Conservation (phyloP, 106 monocot species). For the Narthecium ossifragum region DNA sequence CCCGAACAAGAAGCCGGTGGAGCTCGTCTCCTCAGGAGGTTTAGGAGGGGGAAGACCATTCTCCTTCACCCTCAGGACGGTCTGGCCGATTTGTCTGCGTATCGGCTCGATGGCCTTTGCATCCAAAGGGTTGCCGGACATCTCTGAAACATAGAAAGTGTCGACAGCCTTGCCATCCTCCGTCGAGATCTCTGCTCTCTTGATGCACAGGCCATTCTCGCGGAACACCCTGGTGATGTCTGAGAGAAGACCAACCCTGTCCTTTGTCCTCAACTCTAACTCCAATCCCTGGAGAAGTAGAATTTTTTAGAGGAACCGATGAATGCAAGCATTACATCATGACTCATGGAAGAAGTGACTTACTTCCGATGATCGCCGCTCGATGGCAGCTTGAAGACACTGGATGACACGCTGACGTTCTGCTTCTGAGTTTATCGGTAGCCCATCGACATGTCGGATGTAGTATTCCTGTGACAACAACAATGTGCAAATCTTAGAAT, state of each 20-base stretch:
- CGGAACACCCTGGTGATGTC: conserved; percentile 46
- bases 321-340: background rate
- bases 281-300: conserved; percentile 25
- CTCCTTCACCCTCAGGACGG: conserved; percentile 35
- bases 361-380: conserved; percentile 29
- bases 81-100: conserved; percentile 11
- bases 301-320: background rate
- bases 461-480: conserved; percentile 32
- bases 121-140: conserved; percentile 23
- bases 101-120: conserved; percentile 19
- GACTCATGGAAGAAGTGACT: too few relatives aligned
- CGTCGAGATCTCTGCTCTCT: conserved; percentile 46
- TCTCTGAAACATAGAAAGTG: conserved; percentile 41
- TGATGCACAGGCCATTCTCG: conserved; percentile 39
- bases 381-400: conserved; percentile 40
- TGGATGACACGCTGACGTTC: conserved; percentile 32
- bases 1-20: conserved; percentile 20
- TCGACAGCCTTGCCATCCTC: conserved; percentile 29
- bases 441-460: conserved; percentile 39
- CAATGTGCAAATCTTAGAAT: background rate
- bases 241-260: conserved; percentile 52
- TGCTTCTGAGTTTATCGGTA: conserved; percentile 26
- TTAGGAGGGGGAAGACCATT: conserved; percentile 3
- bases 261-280: conserved; percentile 32
- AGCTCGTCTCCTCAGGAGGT: conserved; percentile 4